Conservation (phyloP, 805 yeast species). For the Schwanniomyces yamadae region DNA sequence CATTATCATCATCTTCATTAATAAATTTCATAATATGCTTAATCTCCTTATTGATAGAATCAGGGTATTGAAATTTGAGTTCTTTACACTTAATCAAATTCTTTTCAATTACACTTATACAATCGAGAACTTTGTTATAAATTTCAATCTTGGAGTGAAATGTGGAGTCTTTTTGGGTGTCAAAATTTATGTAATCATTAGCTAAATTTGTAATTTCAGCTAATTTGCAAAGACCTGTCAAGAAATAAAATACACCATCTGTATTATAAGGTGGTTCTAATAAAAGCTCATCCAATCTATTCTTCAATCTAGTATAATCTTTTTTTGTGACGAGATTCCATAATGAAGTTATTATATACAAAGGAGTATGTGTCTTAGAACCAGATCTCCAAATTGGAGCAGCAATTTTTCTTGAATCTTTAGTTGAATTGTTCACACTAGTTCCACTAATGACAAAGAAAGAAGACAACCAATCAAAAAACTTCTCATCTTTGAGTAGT, state of each 20-base stretch:
- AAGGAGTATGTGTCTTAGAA: conserved; percentile 38
- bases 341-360: conserved; percentile 38
- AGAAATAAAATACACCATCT: conserved; percentile 42
- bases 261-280: conserved; percentile 42
- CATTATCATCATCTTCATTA: conserved; percentile 2
- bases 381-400: conserved; percentile 44
- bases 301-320: conserved; percentile 32
- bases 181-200: conserved; percentile 4
- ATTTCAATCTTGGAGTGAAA: conserved; percentile 7
- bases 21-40: conserved; percentile 7
- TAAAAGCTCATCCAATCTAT: conserved; percentile 33
- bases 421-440: conserved; percentile 8
- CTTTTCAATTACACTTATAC: conserved; percentile 11
- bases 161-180: conserved; percentile 6
- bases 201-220: conserved; percentile 22
- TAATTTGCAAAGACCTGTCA: conserved; percentile 30
- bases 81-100: conserved; percentile 22
- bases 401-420: conserved; percentile 8
- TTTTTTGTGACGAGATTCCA: conserved; percentile 43
- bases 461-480: conserved; percentile 37
- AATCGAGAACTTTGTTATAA: conserved; percentile 8
- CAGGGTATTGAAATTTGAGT: conserved; percentile 25
- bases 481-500: conserved; percentile 25
- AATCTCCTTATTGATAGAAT: conserved; percentile 13
- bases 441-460: conserved; percentile 18